Conservation (phyloP, 2,329 filamentous ascomycete species). For the Lachnellula arida region DNA sequence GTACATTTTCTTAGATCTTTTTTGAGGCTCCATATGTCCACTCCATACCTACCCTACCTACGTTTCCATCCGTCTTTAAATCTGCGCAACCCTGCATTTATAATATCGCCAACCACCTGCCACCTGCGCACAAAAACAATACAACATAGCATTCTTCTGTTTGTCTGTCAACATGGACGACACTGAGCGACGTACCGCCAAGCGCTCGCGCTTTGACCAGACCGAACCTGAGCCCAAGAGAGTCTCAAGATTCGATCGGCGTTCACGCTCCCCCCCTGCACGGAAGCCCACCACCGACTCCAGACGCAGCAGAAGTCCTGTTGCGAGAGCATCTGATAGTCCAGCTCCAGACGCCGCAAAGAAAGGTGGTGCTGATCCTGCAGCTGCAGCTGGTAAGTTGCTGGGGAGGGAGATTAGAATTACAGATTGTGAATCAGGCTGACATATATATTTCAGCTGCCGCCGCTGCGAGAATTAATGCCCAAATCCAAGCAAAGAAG, state of each 20-base stretch:
- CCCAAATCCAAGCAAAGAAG: constrained; percentile 78
- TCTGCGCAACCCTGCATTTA: no score
- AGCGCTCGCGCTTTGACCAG: constrained; percentile 93
- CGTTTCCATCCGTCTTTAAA: no score
- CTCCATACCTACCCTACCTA: no score
- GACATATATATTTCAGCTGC: constrained; percentile 54
- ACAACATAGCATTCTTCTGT: background rate
- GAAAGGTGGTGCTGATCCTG: constrained; percentile 57
- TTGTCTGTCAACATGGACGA: constrained; percentile 61
- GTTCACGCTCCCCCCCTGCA: constrained; percentile 74
- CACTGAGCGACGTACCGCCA: constrained; percentile 64
- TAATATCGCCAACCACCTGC: no score
- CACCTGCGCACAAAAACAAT: no score
- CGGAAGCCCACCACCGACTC: constrained; percentile 56
- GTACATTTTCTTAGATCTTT: no score
- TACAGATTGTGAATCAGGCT: constrained; percentile 12
- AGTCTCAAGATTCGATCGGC: constrained; percentile 80
- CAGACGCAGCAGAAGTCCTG: constrained; percentile 75
- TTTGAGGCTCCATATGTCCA: no score
- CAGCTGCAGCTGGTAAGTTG: constrained; percentile 68
- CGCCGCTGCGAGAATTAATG: constrained; percentile 83
- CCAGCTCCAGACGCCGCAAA: constrained; percentile 34
- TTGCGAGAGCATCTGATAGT: constrained; percentile 40
- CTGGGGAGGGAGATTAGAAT: background rate
- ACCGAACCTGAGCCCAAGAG: constrained; percentile 76